Evolutionary conservation across 768 basidiomycete species (phyloP), one percentile per base, ranked within the genome.

Genomic region (Peribolospora kevripleyi): DNA sequence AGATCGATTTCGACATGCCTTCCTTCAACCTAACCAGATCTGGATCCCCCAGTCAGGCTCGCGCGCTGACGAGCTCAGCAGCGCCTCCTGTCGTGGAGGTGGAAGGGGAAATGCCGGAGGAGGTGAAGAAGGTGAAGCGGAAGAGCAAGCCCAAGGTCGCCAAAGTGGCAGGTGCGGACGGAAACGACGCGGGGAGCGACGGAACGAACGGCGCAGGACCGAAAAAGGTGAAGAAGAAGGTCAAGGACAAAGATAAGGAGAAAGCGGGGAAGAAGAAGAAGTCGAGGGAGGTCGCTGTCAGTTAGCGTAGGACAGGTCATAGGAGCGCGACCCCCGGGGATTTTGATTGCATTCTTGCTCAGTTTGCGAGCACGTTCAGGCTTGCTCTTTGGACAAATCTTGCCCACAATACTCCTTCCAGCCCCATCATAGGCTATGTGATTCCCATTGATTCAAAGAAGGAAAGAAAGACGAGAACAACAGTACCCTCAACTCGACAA

Each of bases 31-130:
- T 8, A 2, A 47, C 41, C 6, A 42, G 42, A 0, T 58, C 65
- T 6, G 54, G 59, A 6, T 59, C 62, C 0, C 64, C 63, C 10
- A 62, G 66, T 52, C 51, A 42, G 9, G 78, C 74, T 56, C 73
- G 83, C 2, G 56, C 52, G 6, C 56, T 56, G 7, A 47, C 57
- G 2, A 57, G 52, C 10, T 54, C 58, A 42, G 57, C 57, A 5
- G 60, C 59, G 1, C 59, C 59, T 11, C 79, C 76, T 2, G 68
- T 78, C 10, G 76, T 86, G 56, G 84, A 88, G 57, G 75, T 74
- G 61, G 74, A 77, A 0, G 87, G 87, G 2, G 87, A 88, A 68
- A 83, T 90, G 82, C 87, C 87, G 4, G 74, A 74, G 50, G 75
- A 54, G 6, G 53, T 45, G 9, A 48, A 47, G 40, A 60, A 59